Base-by-base conservation (phyloP, 768 basidiomycete species). In the Macrolepiota fuliginosa region DNA sequence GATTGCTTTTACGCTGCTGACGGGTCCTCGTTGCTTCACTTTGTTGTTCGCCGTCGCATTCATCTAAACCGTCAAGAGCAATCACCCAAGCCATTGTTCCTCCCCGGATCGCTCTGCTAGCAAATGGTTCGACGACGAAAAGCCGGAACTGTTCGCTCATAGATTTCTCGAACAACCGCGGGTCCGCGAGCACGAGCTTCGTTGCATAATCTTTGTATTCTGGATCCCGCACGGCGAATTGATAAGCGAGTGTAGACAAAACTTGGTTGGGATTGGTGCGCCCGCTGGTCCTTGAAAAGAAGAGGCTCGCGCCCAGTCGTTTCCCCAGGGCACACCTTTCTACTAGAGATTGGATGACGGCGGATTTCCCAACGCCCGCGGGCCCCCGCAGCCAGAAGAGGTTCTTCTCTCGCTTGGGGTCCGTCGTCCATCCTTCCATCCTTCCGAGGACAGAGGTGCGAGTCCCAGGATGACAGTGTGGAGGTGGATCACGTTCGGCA, bases 331-430 rank as follows among this genome's bases (percentile, higher is more conserved):
- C 46, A 3, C 25, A 15, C 3, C 22, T 17, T 37, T 74, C 67
- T 9, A 73, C 70, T 0, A 76, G 62, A 0, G 73, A 72, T 40
- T 76, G 75, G 12, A 68, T 65, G 9, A 77, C 59, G 3, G 71
- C 68, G 0, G 72, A 65, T 56, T 73, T 73, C 0, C 73, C 73
- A 0, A 68, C 62, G 0, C 73, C 71, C 15, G 69, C 71, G 0
- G 70, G 66, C 0, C 72, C 71, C 15, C 60, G 51, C 0, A 72
- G 57, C 69, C 68, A 70, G 4, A 69, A 32, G 11, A 68, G 36
- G 1, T 36, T 59, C 19, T 59, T 50, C 13, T 56, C 27, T 35
- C 42, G 27, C n/a, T 57, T n/a, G 3, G 12, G 27, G 36, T 59
- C 37, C 4, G 39, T 25, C 9, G 62, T 50, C 67, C 68, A 67